These are phyloP conservation scores for Paraphoma sp. DNA, from an alignment of 2,329 filamentous ascomycete species.

Conservation along the genomic window DNA sequence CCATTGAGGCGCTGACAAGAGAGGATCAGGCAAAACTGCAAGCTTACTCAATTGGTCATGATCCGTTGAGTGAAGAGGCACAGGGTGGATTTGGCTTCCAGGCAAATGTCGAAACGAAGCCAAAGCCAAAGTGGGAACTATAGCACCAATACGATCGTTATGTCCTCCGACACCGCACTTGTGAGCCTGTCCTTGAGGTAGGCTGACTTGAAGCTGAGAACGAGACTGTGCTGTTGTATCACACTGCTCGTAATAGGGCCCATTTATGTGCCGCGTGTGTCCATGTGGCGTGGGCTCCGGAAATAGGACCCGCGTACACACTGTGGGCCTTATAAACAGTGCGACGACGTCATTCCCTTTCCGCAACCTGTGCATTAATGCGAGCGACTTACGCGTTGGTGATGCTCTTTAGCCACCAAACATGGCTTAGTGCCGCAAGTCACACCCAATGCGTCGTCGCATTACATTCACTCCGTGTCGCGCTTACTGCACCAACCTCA, in stretches of 20 bases:
- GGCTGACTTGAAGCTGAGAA: not conserved
- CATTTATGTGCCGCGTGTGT: not conserved
- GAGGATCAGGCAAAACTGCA: conserved; percentile 11
- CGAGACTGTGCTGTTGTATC: too few relatives aligned
- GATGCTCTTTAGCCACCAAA: too few relatives aligned
- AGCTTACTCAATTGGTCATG: conserved; percentile 32
- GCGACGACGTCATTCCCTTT: not conserved
- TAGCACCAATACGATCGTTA: conserved; percentile 1
- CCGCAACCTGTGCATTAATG: too few relatives aligned
- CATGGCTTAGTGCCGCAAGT: too few relatives aligned
- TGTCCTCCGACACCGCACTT: not conserved
- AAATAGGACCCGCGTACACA: not conserved
- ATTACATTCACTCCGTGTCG: too few relatives aligned
- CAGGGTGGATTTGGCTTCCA: conserved; percentile 14
- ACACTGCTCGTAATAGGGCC: too few relatives aligned
- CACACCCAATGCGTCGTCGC: too few relatives aligned
- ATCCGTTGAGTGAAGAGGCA: conserved; percentile 27
- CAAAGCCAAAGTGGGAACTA: conserved; percentile 32
- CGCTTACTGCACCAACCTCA: too few relatives aligned
- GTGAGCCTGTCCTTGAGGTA: not conserved
- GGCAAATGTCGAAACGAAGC: conserved; percentile 29
- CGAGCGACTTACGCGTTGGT: too few relatives aligned
- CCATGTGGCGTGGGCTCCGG: not conserved
- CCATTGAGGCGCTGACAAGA: conserved; percentile 26
- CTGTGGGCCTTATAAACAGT: not conserved